Evolutionary conservation across 768 basidiomycete species (phyloP), one percentile per base, ranked within the genome.

Genomic region (Imleria badia): DNA sequence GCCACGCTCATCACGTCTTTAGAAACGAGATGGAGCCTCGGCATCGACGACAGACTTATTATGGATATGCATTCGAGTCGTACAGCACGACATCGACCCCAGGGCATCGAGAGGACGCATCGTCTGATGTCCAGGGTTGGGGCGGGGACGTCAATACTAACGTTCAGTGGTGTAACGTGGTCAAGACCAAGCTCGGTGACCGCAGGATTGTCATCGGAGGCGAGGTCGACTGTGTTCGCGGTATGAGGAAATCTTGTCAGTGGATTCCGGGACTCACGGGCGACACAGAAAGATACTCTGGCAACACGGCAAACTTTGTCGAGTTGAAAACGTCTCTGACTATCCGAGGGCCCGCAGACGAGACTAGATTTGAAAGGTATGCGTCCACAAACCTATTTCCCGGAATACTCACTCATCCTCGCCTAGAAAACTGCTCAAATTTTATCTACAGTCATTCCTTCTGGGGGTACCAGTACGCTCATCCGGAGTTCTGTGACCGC

Each of bases 381-480:
- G 80, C 39, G 22, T 44, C 15, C 17, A 29, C 35, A 4, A 1
- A n/a, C 6, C 9, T n/a, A 36, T 38, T 22, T 19, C 9, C 59
- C 42, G 4, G 33, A 5, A n/a, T 19, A 41, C 22, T 20, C 9
- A 34, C 50, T 56, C n/a, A 60, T 19, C 49, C 8, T 52, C 41
- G 51, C 52, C 48, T 66, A 93, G 89, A 69, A 95, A 95, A 67
- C 74, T 95, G n/a, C 81, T 95, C 54, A 94, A 91, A 65, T 92
- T 92, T 71, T 94, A 94, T 76, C 83, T 93, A 56, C 93, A 95
- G 65, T 94, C 91, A 1, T 94, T 92, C 70, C 79, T 95, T 26
- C 81, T 95, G 50, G 94, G 93, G 45, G 91, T 95, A n/a, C 93
- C 92, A 20, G 88, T 88, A 67, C 61, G 85, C 69, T 33, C 12